These are phyloP conservation scores for Puccinia hordei DNA, from an alignment of 1,284 basidiomycete species.

Conservation along the genomic window DNA sequence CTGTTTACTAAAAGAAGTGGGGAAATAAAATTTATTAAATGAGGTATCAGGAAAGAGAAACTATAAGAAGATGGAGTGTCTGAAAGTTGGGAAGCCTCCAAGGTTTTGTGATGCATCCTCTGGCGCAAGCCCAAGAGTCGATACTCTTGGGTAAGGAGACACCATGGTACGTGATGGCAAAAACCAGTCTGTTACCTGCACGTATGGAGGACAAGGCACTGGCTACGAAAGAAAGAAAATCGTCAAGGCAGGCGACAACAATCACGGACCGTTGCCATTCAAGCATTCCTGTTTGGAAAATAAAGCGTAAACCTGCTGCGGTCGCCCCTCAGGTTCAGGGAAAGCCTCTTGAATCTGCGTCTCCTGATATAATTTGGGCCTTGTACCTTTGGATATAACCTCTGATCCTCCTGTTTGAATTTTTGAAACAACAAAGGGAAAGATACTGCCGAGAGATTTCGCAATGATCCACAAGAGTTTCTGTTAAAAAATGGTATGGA, in stretches of 20 bases:
- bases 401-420: too few species aligned
- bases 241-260: neutral
- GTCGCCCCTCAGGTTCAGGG: too few species aligned
- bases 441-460: too few species aligned
- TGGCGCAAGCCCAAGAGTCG: neutral
- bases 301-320: too few species aligned
- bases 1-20: slow-evolving; percentile 10
- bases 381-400: too few species aligned
- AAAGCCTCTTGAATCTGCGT: too few species aligned
- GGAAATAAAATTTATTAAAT: neutral
- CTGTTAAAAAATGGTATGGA: too few species aligned
- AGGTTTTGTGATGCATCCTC: neutral
- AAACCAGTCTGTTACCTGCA: neutral
- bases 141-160: neutral
- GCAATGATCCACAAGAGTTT: too few species aligned
- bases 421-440: too few species aligned
- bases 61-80: neutral
- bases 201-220: neutral
- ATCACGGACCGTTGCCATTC: neutral
- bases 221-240: neutral
- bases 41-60: neutral
- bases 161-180: neutral
- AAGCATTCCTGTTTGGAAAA: too few species aligned
- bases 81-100: neutral
- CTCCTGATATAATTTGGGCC: too few species aligned